phyloP scores from a whole-genome alignment of 2,329 filamentous ascomycete genomes.

The Ascochyta rabiei region DNA sequence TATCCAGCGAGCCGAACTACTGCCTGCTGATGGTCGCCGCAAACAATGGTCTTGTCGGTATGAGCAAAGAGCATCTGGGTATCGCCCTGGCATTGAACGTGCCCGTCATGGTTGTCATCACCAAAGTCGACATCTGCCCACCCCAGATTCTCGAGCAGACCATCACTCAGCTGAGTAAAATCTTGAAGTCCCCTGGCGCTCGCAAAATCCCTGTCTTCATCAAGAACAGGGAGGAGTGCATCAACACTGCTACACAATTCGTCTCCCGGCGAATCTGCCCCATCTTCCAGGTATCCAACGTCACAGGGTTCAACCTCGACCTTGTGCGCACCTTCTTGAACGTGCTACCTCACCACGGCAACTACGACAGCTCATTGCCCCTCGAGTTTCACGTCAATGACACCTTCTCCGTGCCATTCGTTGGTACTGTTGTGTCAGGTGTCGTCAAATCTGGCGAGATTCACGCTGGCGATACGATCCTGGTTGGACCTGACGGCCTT shows the following conservation, averaged over 20 bases:
- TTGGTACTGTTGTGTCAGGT: slow-evolving; percentile 93
- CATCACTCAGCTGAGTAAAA: slow-evolving; percentile 86
- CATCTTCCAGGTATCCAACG: slow-evolving; percentile 97
- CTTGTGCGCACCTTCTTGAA: slow-evolving; percentile 92
- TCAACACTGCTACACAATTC: slow-evolving; percentile 95
- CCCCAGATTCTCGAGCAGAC: slow-evolving; percentile 95
- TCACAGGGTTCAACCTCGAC: slow-evolving; percentile 89
- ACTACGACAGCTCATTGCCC: slow-evolving; percentile 81
- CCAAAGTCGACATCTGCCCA: slow-evolving; percentile 98
- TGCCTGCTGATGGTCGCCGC: slow-evolving; percentile 98
- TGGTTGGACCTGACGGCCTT: slow-evolving; percentile 87
- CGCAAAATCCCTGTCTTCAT: slow-evolving; percentile 97
- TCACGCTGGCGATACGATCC: slow-evolving; percentile 86
- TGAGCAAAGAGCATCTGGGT: slow-evolving; percentile 97
- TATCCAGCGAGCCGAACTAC: slow-evolving; percentile 96
- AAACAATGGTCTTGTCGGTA: slow-evolving; percentile 95
- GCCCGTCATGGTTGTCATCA: slow-evolving; percentile 96
- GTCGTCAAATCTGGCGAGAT: slow-evolving; percentile 84
- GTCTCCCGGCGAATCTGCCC: slow-evolving; percentile 95
- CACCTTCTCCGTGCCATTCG: slow-evolving; percentile 96
- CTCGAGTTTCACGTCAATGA: slow-evolving; percentile 98
- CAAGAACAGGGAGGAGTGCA: slow-evolving; percentile 86
- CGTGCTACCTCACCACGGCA: slow-evolving; percentile 90
- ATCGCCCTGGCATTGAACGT: slow-evolving; percentile 95
- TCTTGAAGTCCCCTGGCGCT: slow-evolving; percentile 91